These are phyloP conservation scores for Carex arenaria DNA, from an alignment of 202 grass and related monocot species.

Conservation along the genomic window DNA sequence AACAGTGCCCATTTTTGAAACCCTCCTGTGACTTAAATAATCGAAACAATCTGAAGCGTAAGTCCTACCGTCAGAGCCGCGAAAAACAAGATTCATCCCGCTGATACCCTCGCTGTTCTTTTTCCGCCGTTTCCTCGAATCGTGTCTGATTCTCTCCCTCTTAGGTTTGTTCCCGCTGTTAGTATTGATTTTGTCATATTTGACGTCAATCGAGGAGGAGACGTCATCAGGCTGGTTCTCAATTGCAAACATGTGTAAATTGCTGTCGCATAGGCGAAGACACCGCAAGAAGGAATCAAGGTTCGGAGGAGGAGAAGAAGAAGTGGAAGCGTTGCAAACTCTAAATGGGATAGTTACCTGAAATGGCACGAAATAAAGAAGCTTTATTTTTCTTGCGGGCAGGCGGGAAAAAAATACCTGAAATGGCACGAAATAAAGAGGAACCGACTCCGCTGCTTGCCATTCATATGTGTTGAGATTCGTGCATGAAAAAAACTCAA, in stretches of 20 bases:
- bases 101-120: background rate
- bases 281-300: constrained; percentile 40
- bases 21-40: constrained; percentile 8
- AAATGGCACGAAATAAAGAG: too few relatives aligned
- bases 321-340: too few relatives aligned
- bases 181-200: constrained; percentile 33
- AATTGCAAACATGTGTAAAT: constrained; percentile 29
- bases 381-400: too few relatives aligned
- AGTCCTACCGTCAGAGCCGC: background rate
- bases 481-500: too few relatives aligned
- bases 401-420: too few relatives aligned
- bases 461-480: too few relatives aligned
- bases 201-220: constrained; percentile 19
- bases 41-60: constrained; percentile 11
- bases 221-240: constrained; percentile 26
- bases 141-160: background rate
- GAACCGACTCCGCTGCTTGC: too few relatives aligned
- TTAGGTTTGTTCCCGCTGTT: background rate
- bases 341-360: too few relatives aligned
- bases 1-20: background rate
- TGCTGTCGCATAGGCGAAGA: constrained; percentile 32
- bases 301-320: too few relatives aligned
- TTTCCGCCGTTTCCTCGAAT: background rate
- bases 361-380: too few relatives aligned
- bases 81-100: background rate